Base-by-base conservation (phyloP, 2,329 filamentous ascomycete species). In the Scedosporium apiospermum region DNA sequence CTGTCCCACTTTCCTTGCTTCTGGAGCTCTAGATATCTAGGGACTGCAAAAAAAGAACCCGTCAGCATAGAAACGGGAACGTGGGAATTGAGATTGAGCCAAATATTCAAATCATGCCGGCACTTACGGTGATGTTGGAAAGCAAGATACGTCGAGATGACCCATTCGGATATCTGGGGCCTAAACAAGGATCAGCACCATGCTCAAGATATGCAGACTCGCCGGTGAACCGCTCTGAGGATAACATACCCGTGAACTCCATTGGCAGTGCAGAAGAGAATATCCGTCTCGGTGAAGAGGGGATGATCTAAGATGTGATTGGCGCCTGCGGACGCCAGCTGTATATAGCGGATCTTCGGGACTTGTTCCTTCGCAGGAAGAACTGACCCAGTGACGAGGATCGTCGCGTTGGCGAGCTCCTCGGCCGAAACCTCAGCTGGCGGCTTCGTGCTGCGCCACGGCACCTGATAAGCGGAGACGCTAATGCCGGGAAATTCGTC, bases 141-240 rank as follows among this genome's bases (percentile, higher is more conserved):
- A 0, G 79, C 74, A 2, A 84, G 71, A 66, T 77, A 84, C 0
- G 80, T 83, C 23, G 74, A 70, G 26, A 84, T 77, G 6, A 84
- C 75, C 82, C 82, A 85, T 69, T 85, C 82, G 0, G 81, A 72
- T 64, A 84, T 85, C 66, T 84, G 82, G 2, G 82, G 81, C 1
- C 81, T 83, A 23, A n/a, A n/a, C n/a, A 34, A 21, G 38, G 18
- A 34, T 18, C 55, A 57, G 27, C 10, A 27, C 18, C 34, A 59
- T 18, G 57, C 18, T 6, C 27, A 49, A 7, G 18, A 14, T 18
- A 60, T 49, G 30, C 34, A 10, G 34, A 42, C 51, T n/a, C 12
- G 9, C n/a, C 16, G 3, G 5, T 1, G 3, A 10, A 27, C 27
- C 30, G 1, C 51, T 18, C 7, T 14, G 9, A 21, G 18, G 12